These are phyloP conservation scores for Aspergillus hortae DNA, from an alignment of 2,329 filamentous ascomycete genomes.

Conservation along the genomic window DNA sequence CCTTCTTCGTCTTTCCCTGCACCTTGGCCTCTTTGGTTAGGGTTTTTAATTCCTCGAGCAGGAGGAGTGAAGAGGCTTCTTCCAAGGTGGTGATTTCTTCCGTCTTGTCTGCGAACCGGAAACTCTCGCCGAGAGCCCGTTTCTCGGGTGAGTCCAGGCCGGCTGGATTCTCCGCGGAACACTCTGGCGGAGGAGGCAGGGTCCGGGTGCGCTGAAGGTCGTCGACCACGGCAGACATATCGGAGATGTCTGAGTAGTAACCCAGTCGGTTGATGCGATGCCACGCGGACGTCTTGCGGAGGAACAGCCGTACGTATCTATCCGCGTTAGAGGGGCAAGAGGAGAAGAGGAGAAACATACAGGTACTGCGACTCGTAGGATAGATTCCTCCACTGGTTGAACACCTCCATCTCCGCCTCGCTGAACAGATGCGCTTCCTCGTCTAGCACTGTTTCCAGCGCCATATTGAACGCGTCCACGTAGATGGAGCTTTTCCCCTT, in stretches of 20 bases:
- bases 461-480: slow-evolving; percentile 93
- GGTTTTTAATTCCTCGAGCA: slow-evolving; percentile 80
- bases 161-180: slow-evolving; percentile 38
- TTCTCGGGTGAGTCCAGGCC: slow-evolving; percentile 48
- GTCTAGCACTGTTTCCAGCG: slow-evolving; percentile 80
- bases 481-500: slow-evolving; percentile 86
- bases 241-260: slow-evolving; percentile 78
- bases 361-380: slow-evolving; percentile 87
- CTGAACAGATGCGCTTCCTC: slow-evolving; percentile 89
- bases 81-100: slow-evolving; percentile 73
- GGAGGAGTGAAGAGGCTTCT: slow-evolving; percentile 76
- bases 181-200: slow-evolving; percentile 50
- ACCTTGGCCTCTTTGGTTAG: slow-evolving; percentile 84
- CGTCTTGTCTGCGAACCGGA: slow-evolving; percentile 78
- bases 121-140: slow-evolving; percentile 52
- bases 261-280: slow-evolving; percentile 74
- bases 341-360: slow-evolving; percentile 48
- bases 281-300: slow-evolving; percentile 89
- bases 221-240: slow-evolving; percentile 64
- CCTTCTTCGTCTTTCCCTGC: slow-evolving; percentile 81
- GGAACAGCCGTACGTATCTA: slow-evolving; percentile 86
- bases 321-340: slow-evolving; percentile 3
- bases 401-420: slow-evolving; percentile 71
- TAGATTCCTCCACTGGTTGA: slow-evolving; percentile 68
- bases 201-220: slow-evolving; percentile 58